Conservation (phyloP, 2,329 filamentous ascomycete genomes). For the Gaeumannomyces tritici region DNA sequence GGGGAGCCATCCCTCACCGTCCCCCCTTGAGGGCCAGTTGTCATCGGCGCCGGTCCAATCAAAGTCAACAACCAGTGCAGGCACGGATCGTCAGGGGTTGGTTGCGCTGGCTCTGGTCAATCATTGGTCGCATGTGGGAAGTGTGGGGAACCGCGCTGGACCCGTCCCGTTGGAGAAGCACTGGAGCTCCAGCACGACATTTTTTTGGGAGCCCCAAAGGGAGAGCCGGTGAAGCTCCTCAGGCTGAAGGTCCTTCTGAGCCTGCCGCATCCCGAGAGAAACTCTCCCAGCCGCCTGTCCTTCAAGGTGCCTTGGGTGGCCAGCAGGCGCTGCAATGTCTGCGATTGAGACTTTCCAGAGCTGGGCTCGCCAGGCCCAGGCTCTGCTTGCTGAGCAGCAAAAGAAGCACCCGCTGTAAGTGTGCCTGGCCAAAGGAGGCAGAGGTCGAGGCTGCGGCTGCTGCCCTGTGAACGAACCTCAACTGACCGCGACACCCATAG, state of each 20-base stretch:
- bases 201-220: not conserved
- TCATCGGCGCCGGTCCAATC: too few relatives aligned
- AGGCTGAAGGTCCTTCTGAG: not conserved
- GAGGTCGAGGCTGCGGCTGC: not conserved
- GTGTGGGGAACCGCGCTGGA: not conserved
- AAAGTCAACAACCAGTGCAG: too few relatives aligned
- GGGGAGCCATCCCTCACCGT: too few relatives aligned
- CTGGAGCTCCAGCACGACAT: not conserved
- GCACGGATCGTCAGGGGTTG: not conserved
- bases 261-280: not conserved
- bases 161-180: too few relatives aligned
- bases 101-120: not conserved
- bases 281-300: not conserved
- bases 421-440: not conserved
- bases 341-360: not conserved
- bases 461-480: not conserved
- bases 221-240: not conserved
- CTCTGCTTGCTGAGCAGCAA: not conserved
- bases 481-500: not conserved
- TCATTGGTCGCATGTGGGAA: not conserved
- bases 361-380: slow-evolving; percentile 2
- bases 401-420: not conserved
- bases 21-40: too few relatives aligned
- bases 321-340: not conserved
- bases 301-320: not conserved